A percentile compares a stretch with the other conserved stretches of the same genome.
Conservation (phyloP, 2,329 filamentous ascomycete genomes). For the Helminthosporium solani region DNA sequence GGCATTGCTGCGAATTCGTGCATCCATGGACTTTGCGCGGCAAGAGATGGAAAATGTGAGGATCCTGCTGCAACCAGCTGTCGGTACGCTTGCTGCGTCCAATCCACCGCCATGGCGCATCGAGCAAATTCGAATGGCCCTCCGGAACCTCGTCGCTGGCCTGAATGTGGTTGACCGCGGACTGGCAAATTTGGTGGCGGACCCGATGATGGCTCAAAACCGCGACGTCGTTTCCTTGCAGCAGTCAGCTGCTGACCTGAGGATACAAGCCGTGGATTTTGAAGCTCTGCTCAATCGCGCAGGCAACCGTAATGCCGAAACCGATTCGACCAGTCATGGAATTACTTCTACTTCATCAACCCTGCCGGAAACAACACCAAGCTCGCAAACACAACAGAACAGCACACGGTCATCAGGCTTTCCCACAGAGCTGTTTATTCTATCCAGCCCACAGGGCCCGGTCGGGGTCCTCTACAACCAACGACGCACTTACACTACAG, state of each 20-base stretch:
- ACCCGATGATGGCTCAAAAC: slow-evolving; percentile 30
- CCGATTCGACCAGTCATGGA: slow-evolving; percentile 1
- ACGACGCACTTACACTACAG: slow-evolving; percentile 36
- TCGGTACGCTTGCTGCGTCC: slow-evolving; percentile 7
- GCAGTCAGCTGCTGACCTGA: slow-evolving; percentile 28
- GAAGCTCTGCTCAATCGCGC: slow-evolving; percentile 22
- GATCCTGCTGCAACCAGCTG: slow-evolving; percentile 20
- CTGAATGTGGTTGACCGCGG: slow-evolving; percentile 31
- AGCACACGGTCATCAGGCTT: slow-evolving; percentile 17
- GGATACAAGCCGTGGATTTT: slow-evolving; percentile 26
- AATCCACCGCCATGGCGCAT: slow-evolving; percentile 31
- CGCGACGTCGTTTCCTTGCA: slow-evolving; percentile 32
- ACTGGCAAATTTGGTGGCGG: slow-evolving; percentile 20
- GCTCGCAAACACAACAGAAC: slow-evolving; percentile 10
- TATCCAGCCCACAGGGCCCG: slow-evolving; percentile 40
- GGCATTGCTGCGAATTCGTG: slow-evolving; percentile 23
- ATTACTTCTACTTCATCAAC: slow-evolving; percentile 3
- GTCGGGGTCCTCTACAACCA: slow-evolving; percentile 40
- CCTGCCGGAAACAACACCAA: slow-evolving; percentile 6
- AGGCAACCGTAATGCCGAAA: slow-evolving; percentile 1
- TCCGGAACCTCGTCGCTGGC: slow-evolving; percentile 23
- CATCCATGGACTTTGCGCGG: slow-evolving; percentile 26
- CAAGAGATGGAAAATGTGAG: slow-evolving; percentile 37
- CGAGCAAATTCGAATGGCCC: slow-evolving; percentile 27
- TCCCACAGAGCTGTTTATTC: slow-evolving; percentile 35